phyloP scores from a whole-genome alignment of 2,329 filamentous ascomycete species.

The Colletotrichum falcatum region DNA sequence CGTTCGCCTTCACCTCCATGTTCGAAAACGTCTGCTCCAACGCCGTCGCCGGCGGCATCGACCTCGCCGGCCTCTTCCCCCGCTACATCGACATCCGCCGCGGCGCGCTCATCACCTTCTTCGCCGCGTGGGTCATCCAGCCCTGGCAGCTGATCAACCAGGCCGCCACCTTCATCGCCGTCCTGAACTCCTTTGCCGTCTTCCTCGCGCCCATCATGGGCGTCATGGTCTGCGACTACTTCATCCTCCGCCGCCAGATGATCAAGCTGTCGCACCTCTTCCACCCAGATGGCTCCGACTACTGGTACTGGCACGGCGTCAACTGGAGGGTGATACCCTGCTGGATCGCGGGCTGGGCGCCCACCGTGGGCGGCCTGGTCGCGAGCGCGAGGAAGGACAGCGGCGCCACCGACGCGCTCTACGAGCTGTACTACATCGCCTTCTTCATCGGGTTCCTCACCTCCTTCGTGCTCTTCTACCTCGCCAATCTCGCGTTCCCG shows the following conservation, averaged over 20 bases:
- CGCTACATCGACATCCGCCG: slow-evolving; percentile 53
- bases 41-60: slow-evolving; percentile 54
- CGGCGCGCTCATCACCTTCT: slow-evolving; percentile 51
- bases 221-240: slow-evolving; percentile 53
- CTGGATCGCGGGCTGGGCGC: slow-evolving; percentile 58
- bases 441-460: slow-evolving; percentile 55
- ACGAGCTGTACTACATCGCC: slow-evolving; percentile 61
- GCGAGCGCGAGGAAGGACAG: not conserved
- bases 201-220: slow-evolving; percentile 55
- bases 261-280: slow-evolving; percentile 53
- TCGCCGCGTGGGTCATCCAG: slow-evolving; percentile 52
- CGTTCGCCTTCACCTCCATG: slow-evolving; percentile 51
- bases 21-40: slow-evolving; percentile 54
- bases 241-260: slow-evolving; percentile 49
- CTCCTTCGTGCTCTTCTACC: slow-evolving; percentile 40
- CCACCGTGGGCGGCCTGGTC: slow-evolving; percentile 49
- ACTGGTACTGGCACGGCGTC: slow-evolving; percentile 56
- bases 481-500: slow-evolving; percentile 54
- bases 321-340: slow-evolving; percentile 30
- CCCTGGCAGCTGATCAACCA: slow-evolving; percentile 54
- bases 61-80: slow-evolving; percentile 53
- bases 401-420: slow-evolving; percentile 51
- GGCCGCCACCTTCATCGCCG: slow-evolving; percentile 52
- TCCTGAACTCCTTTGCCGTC: slow-evolving; percentile 52
- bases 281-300: slow-evolving; percentile 49